Percentiles rank a stretch among this genome's conserved stretches.
Evolutionary conservation across 2,329 filamentous ascomycete species (phyloP).

Genomic region (Colletotrichum cordylinicola): DNA sequence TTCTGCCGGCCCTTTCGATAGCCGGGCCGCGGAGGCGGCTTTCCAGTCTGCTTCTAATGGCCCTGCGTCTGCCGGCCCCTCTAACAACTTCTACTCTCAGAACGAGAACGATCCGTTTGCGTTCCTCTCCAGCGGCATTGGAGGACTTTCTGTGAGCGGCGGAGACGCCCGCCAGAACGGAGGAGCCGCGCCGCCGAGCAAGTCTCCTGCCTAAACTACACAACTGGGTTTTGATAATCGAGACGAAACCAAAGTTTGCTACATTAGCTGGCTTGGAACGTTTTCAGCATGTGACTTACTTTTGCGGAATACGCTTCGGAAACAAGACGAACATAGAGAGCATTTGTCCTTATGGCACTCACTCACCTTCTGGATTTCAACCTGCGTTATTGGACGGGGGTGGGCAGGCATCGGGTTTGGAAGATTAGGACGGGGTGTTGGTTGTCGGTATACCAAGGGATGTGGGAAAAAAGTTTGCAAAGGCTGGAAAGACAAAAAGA

Average conservation of each 20-base stretch:
- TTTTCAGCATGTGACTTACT: conserved; percentile 28
- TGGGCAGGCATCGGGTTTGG: conserved; percentile 40
- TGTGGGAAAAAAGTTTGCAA: conserved; percentile 40
- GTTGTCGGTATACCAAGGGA: conserved; percentile 29
- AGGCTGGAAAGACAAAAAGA: conserved; percentile 49
- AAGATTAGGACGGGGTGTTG: conserved; percentile 43
- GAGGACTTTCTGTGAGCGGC: conserved; percentile 74
- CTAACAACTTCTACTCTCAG: conserved; percentile 72
- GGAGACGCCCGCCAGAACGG: conserved; percentile 69
- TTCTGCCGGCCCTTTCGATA: conserved; percentile 87
- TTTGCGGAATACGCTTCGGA: conserved; percentile 41
- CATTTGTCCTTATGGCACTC: conserved; percentile 48
- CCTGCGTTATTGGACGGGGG: conserved; percentile 43
- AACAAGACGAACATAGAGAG: conserved; percentile 50
- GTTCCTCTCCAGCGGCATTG: conserved; percentile 78
- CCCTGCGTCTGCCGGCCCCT: conserved; percentile 76
- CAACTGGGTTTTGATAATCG: conserved; percentile 14
- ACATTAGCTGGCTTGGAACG: conserved; percentile 31
- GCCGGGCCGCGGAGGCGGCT: conserved; percentile 90
- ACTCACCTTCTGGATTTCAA: conserved; percentile 48
- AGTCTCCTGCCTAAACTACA: conserved; percentile 60
- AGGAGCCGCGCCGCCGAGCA: conserved; percentile 59
- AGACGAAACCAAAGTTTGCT: conserved; percentile 25
- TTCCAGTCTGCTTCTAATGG: conserved; percentile 90
- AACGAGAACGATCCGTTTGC: conserved; percentile 78